These are phyloP conservation scores for Cercospora sesami DNA, from an alignment of 2,329 filamentous ascomycete species.

Conservation along the genomic window DNA sequence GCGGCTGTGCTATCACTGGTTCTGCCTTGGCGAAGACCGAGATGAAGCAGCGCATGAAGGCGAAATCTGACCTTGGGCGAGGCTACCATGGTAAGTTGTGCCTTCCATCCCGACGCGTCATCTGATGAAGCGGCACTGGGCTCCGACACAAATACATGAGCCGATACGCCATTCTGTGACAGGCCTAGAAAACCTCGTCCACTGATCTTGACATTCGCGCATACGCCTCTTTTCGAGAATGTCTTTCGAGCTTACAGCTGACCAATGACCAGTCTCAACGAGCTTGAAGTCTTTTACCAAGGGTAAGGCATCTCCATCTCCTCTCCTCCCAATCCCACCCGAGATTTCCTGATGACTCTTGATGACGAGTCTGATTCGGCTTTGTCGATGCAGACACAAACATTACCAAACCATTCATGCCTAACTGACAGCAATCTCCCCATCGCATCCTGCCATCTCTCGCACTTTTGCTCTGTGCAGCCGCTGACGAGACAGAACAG, in stretches of 20 bases:
- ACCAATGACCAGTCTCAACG: not conserved
- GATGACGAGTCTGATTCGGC: slow-evolving; percentile 45
- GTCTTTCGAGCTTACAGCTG: not conserved
- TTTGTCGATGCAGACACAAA: slow-evolving; percentile 42
- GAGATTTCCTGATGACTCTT: slow-evolving; percentile 39
- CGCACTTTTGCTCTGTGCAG: not conserved
- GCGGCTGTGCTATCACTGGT: not conserved
- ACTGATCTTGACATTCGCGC: slow-evolving; percentile 36
- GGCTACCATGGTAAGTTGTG: slow-evolving; percentile 17
- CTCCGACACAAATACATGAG: slow-evolving; percentile 40
- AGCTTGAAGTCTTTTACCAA: not conserved
- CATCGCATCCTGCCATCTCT: not conserved
- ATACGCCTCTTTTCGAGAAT: not conserved
- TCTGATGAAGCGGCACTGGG: slow-evolving; percentile 44
- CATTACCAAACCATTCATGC: slow-evolving; percentile 44
- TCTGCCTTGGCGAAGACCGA: slow-evolving; percentile 18
- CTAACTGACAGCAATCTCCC: slow-evolving; percentile 15
- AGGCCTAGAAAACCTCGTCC: slow-evolving; percentile 50
- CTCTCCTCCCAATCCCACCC: slow-evolving; percentile 6
- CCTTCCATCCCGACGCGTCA: slow-evolving; percentile 7
- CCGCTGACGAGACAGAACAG: not conserved
- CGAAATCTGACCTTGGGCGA: slow-evolving; percentile 18
- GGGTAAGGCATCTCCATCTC: not conserved
- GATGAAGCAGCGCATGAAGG: slow-evolving; percentile 27
- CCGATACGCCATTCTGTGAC: slow-evolving; percentile 43